phyloP scores from a whole-genome alignment of 2,329 filamentous ascomycete species.

The Fusarium mundagurra region DNA sequence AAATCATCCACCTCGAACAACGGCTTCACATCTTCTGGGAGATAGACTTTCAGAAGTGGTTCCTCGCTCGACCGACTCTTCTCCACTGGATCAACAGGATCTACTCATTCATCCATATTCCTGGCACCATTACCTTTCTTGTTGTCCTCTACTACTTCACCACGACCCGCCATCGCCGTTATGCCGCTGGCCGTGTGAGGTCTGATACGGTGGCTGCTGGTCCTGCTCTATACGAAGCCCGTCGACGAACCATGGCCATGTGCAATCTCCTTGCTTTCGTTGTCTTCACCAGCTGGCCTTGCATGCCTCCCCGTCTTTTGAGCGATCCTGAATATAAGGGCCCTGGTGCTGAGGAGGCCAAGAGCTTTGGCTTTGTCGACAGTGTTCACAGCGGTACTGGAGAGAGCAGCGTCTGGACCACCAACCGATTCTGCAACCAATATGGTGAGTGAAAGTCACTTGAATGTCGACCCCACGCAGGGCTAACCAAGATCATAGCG shows the following conservation, averaged over 20 bases:
- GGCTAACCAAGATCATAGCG: constrained; percentile 52
- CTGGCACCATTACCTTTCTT: constrained; percentile 76
- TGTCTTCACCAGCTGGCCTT: constrained; percentile 71
- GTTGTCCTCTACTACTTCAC: constrained; percentile 75
- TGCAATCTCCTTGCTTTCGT: constrained; percentile 70
- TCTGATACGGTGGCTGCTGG: constrained; percentile 50
- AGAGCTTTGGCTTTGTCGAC: constrained; percentile 70
- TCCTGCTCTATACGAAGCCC: constrained; percentile 62
- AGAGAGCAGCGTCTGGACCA: constrained; percentile 64
- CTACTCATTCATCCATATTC: constrained; percentile 83
- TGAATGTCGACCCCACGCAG: too few relatives aligned
- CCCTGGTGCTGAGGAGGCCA: constrained; percentile 64
- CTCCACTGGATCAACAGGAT: constrained; percentile 77
- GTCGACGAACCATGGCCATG: constrained; percentile 68
- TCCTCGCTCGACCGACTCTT: constrained; percentile 60
- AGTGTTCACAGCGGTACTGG: constrained; percentile 62
- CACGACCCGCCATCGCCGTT: constrained; percentile 65
- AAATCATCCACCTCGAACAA: constrained; percentile 74
- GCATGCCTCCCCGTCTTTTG: constrained; percentile 70
- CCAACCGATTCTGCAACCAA: constrained; percentile 79
- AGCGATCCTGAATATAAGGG: constrained; percentile 66
- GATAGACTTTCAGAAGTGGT: constrained; percentile 66
- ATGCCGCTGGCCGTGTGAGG: constrained; percentile 40
- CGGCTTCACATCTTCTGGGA: constrained; percentile 72
- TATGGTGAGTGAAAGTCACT: constrained; percentile 67